Base-by-base conservation (phyloP, 202 grass and related monocot species). In the Zizania palustris region DNA sequence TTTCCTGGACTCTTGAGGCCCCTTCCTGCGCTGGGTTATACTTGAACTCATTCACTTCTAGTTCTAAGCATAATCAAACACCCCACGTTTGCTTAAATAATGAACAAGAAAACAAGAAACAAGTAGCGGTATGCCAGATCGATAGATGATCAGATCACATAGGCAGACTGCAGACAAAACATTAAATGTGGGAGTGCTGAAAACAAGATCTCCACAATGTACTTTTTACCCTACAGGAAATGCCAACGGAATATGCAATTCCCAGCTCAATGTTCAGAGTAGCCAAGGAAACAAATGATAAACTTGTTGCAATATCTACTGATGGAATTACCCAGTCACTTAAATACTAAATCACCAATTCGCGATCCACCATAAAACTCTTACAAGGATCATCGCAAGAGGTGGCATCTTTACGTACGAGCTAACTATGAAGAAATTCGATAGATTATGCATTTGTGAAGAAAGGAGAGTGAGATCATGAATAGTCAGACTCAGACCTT, bases 401-500 rank as follows among this genome's bases (percentile, higher is more conserved):
- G 62, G 4, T 10, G 65, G 0, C 44, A 66, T 67, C 35, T 66
- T 19, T 15, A 7, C 41, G 6, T 33, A 79, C 63, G 81, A 79
- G 57, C n/a, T 4, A 54, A 73, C 38, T 8, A 45, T 9, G 49
- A 57, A 61, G 56, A 45, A 71, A 79, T 19, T 66, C 2, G 16
- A 71, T 67, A 46, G 51, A 77, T 54, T 37, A 9, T 11, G 38
- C 44, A 33, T 62, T 63, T 8, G 68, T 38, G 40, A 72, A 65
- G 36, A 71, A 21, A 74, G 72, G 35, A 46, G 60, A 18, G 42
- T 14, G 79, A 75, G 78, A 83, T 86, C 63, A 71, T 45, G 73
- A 51, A 40, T 4, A 16, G 56, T 55, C 6, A 42, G 60, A 28
- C 28, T 28, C 20, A 63, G 18, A 99, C 96, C 96, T 96, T 99